Evolutionary conservation across 2,329 filamentous ascomycete genomes (phyloP), one percentile per base, ranked within the genome.

Genomic region (Microdochium paspali): DNA sequence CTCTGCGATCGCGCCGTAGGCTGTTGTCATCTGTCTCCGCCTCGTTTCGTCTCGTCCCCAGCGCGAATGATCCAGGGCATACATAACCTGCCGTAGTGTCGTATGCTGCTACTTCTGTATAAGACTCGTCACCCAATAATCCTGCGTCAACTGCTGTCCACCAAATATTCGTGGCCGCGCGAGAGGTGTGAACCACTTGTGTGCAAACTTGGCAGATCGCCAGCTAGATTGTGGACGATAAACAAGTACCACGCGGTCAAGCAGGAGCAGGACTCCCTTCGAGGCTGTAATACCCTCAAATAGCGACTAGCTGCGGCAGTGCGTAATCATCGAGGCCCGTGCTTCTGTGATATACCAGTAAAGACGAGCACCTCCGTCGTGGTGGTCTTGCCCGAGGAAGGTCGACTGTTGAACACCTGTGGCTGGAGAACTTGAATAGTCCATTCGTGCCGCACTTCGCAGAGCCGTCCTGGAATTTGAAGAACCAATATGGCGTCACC

Each of bases 401-500:
- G 10, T 15, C 35, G 35, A 20, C 18, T 7, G 15, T 20, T 21
- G 3, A 21, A 20, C 26, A 13, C 13, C 18, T 40, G 35, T 40
- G 12, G 35, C 13, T 20, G 15, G 13, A 6, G 9, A 12, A 6
- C 35, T 6, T 21, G 15, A 20, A 40, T n/a, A 15, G 15, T 18
- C 4, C 18, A n/a, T 20, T 40, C 18, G 35, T 40, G 35, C 18
- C 18, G 18, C 23, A 18, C 23, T 10, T 20, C 18, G 23, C 12
- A 10, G 3, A 21, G 18, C 10, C 10, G 15, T 7, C 15, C n/a
- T 35, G 10, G 31, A 5, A 9, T 35, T n/a, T 12, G 10, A 35
- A 50, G 50, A 54, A 50, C 50, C 65, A 71, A 58, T 67, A 88
- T 89, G 82, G 82, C 85, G 66, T 85, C 88, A 64, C 82, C 87